These are phyloP conservation scores for Dothideomycetes sp. DNA, from an alignment of 2,329 filamentous ascomycete species.

Conservation along the genomic window DNA sequence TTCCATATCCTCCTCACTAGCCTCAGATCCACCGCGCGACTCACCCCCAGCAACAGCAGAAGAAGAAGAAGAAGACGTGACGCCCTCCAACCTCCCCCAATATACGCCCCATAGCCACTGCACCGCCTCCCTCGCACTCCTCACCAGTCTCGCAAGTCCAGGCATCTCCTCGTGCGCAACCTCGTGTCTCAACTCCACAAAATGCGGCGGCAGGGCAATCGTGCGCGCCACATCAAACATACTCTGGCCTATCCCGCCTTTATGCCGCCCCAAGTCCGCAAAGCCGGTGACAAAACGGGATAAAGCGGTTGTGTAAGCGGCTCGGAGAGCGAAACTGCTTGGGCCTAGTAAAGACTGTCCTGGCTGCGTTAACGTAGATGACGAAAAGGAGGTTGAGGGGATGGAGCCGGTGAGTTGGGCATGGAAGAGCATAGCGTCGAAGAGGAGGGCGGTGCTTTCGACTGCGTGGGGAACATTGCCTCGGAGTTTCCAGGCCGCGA, in stretches of 20 bases:
- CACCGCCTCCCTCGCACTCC: slow-evolving; percentile 58
- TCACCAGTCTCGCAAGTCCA: slow-evolving; percentile 59
- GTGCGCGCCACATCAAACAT: slow-evolving; percentile 63
- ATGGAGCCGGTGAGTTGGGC: slow-evolving; percentile 50
- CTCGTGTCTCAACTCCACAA: slow-evolving; percentile 83
- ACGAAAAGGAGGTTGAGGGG: slow-evolving; percentile 38
- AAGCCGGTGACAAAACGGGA: slow-evolving; percentile 63
- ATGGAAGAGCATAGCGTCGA: slow-evolving; percentile 58
- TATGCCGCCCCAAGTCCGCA: slow-evolving; percentile 61
- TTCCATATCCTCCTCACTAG: background rate
- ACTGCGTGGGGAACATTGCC: slow-evolving; percentile 68
- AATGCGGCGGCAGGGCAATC: slow-evolving; percentile 60
- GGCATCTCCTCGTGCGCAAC: slow-evolving; percentile 84
- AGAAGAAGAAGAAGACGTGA: slow-evolving; percentile 6
- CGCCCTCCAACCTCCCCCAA: slow-evolving; percentile 46
- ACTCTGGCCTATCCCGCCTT: slow-evolving; percentile 37
- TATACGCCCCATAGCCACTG: slow-evolving; percentile 85
- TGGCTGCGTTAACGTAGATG: slow-evolving; percentile 1
- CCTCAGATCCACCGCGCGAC: background rate
- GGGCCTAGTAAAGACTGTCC: background rate
- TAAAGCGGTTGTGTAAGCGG: slow-evolving; percentile 65
- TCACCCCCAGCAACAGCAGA: slow-evolving; percentile 7
- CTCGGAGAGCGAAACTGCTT: slow-evolving; percentile 31
- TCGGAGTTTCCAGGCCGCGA: slow-evolving; percentile 52
- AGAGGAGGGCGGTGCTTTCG: slow-evolving; percentile 65